phyloP scores from a whole-genome alignment of 2,329 filamentous ascomycete species.

The Nigrospora sphaerica region DNA sequence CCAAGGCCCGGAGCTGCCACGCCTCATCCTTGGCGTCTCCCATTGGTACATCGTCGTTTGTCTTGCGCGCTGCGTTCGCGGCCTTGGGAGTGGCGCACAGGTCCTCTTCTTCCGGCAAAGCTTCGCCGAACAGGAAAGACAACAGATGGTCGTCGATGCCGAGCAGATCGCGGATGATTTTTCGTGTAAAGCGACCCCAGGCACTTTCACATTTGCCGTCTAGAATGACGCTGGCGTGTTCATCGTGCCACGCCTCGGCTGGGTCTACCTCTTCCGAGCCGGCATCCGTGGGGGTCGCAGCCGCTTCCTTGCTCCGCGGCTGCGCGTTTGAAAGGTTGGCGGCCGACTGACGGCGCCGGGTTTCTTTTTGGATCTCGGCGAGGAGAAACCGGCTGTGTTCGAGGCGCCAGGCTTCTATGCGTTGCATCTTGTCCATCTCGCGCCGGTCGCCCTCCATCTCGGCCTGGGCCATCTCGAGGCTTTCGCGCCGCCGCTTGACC shows the following conservation, averaged over 20 bases:
- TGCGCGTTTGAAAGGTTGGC: neutral
- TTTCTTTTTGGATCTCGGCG: slow-evolving; percentile 85
- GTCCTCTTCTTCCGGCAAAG: slow-evolving; percentile 49
- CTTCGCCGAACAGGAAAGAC: slow-evolving; percentile 80
- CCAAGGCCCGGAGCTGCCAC: slow-evolving; percentile 75
- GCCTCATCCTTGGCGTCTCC: slow-evolving; percentile 31
- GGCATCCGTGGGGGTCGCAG: slow-evolving; percentile 9
- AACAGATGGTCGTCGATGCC: slow-evolving; percentile 83
- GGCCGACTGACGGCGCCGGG: slow-evolving; percentile 48
- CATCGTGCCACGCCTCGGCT: slow-evolving; percentile 44
- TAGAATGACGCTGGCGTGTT: slow-evolving; percentile 31
- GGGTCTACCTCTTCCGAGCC: slow-evolving; percentile 28
- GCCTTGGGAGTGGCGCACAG: slow-evolving; percentile 40
- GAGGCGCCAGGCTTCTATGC: slow-evolving; percentile 87
- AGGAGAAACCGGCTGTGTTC: slow-evolving; percentile 83
- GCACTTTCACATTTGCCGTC: slow-evolving; percentile 55
- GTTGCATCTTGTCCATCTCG: slow-evolving; percentile 67
- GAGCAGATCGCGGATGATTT: slow-evolving; percentile 81
- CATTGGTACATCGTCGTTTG: slow-evolving; percentile 16
- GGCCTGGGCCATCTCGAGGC: slow-evolving; percentile 41
- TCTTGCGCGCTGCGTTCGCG: slow-evolving; percentile 22
- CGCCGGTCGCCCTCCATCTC: slow-evolving; percentile 49
- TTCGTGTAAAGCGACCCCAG: slow-evolving; percentile 75
- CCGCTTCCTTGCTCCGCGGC: neutral
- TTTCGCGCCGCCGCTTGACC: slow-evolving; percentile 46